Conservation (phyloP, 805 yeast species). For the Wickerhamomyces sydowiorum region DNA sequence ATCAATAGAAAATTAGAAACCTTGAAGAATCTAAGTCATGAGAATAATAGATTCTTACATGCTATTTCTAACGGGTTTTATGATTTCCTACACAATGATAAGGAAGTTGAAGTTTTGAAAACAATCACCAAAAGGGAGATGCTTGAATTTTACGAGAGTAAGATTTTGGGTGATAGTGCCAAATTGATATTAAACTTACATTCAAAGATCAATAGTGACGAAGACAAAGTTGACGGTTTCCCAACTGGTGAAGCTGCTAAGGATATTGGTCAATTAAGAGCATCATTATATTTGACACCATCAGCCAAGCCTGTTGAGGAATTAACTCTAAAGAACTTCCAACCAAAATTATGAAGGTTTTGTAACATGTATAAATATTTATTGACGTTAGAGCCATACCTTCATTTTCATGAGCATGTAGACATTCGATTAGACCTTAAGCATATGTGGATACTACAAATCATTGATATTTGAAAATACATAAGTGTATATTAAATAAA, state of each 20-base stretch:
- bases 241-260: conserved; percentile 45
- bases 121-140: conserved; percentile 52
- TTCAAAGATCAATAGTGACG: conserved; percentile 33
- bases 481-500: not conserved
- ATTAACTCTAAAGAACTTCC: conserved; percentile 16
- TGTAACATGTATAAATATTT: not conserved
- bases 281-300: conserved; percentile 45
- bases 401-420: not conserved
- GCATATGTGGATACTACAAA: not conserved
- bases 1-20: conserved; percentile 61
- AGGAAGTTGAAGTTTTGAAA: conserved; percentile 52
- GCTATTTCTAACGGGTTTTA: conserved; percentile 72
- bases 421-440: too few relatives aligned
- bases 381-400: not conserved
- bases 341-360: conserved; percentile 14
- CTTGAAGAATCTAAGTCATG: conserved; percentile 75
- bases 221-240: conserved; percentile 25
- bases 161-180: conserved; percentile 33
- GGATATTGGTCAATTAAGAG: conserved; percentile 50
- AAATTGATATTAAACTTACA: conserved; percentile 58
- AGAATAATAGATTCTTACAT: conserved; percentile 57
- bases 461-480: not conserved
- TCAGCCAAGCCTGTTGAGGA: conserved; percentile 51
- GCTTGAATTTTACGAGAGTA: conserved; percentile 43
- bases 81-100: conserved; percentile 57